A percentile compares a stretch with the other conserved stretches of the same genome.
phyloP scores from a whole-genome alignment of 179 eudicot species.

The Amaranthus tricolor region DNA sequence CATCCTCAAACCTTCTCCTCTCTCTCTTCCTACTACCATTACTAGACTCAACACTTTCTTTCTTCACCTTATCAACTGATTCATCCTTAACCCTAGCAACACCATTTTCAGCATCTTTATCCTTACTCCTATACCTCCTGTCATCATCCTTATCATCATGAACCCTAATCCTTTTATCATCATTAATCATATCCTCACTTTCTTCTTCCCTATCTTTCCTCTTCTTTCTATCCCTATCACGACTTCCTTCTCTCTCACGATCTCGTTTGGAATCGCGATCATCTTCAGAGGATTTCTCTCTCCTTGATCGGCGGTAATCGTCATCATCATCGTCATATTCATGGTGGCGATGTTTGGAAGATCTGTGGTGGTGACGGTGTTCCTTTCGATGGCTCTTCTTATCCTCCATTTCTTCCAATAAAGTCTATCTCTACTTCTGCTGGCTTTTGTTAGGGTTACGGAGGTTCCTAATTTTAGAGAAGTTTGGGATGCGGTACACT shows the following conservation, averaged over 20 bases:
- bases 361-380: slow-evolving; percentile 31
- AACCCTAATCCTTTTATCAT: slow-evolving; percentile 42
- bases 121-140: slow-evolving; percentile 39
- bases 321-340: slow-evolving; percentile 15
- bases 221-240: slow-evolving; percentile 33
- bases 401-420: slow-evolving; percentile 23
- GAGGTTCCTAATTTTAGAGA: too few species aligned
- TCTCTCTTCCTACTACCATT: slow-evolving; percentile 27
- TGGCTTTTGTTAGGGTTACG: slow-evolving; percentile 9
- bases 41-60: slow-evolving; percentile 22
- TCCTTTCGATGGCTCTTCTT: slow-evolving; percentile 39
- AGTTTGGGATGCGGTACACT: too few species aligned
- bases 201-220: slow-evolving; percentile 51
- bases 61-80: slow-evolving; percentile 25
- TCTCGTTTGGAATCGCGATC: slow-evolving; percentile 43
- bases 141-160: slow-evolving; percentile 32
- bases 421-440: neutral
- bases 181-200: slow-evolving; percentile 32
- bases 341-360: slow-evolving; percentile 24
- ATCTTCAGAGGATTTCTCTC: slow-evolving; percentile 29
- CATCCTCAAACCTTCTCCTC: slow-evolving; percentile 34
- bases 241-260: slow-evolving; percentile 36
- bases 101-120: slow-evolving; percentile 34
- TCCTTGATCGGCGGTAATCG: slow-evolving; percentile 29
- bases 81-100: slow-evolving; percentile 16